A percentile compares a stretch with the other conserved stretches of the same genome.
Evolutionary conservation across 148 eudicot genomes (phyloP).

Genomic region (Beta vulgaris): DNA sequence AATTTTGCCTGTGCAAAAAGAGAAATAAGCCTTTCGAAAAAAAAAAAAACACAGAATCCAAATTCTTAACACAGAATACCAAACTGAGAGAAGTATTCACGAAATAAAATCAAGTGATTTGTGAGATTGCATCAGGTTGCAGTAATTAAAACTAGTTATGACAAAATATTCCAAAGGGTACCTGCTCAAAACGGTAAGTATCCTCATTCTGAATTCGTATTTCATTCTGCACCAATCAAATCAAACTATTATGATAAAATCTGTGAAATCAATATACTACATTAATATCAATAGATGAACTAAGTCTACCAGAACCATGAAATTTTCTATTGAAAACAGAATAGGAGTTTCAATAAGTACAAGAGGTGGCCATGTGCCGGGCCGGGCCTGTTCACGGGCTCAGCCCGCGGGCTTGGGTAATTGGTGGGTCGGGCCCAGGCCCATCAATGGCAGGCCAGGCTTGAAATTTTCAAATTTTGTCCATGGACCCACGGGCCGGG

Average conservation of each 20-base stretch:
- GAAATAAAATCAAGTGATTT: neutral
- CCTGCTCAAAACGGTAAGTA: constrained; percentile 94
- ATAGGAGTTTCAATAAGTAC: neutral
- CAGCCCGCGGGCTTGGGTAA: too few species aligned
- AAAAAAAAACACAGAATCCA: neutral
- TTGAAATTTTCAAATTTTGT: too few species aligned
- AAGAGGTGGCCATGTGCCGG: too few species aligned
- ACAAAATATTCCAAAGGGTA: constrained; percentile 22
- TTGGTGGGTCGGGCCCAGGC: too few species aligned
- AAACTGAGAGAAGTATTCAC: neutral
- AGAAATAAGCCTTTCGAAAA: neutral
- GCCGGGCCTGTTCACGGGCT: too few species aligned
- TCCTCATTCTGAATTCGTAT: constrained; percentile 80
- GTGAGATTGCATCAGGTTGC: neutral
- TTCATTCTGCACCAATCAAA: constrained; percentile 73
- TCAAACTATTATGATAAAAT: neutral
- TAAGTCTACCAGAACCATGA: neutral
- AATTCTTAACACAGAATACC: neutral
- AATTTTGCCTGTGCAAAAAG: constrained; percentile 65
- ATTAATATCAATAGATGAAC: neutral
- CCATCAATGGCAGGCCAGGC: too few species aligned
- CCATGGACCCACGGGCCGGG: too few species aligned
- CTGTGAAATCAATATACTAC: neutral
- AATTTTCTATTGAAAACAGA: neutral
- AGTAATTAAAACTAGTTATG: constrained; percentile 6